These are phyloP conservation scores for Arthrobotrys conoides DNA, from an alignment of 2,329 filamentous ascomycete genomes.

Conservation along the genomic window DNA sequence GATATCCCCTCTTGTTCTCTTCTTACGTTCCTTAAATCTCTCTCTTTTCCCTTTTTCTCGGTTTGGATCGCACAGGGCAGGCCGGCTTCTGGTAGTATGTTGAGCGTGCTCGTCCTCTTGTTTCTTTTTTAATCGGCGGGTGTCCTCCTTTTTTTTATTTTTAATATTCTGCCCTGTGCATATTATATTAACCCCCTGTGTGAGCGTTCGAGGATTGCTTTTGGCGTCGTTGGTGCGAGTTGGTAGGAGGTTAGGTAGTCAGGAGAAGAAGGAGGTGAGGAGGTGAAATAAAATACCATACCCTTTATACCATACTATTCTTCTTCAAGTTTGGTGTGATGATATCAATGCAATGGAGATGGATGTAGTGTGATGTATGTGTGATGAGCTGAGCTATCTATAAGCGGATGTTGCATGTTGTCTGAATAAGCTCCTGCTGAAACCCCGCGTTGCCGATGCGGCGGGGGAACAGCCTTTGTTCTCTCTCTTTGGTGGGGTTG, in stretches of 20 bases:
- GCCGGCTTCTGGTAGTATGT: slow-evolving; percentile 44
- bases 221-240: slow-evolving; percentile 29
- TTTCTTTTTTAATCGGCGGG: slow-evolving; percentile 48
- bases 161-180: slow-evolving; percentile 50
- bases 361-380: not conserved
- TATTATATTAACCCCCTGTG: slow-evolving; percentile 44
- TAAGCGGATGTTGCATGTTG: no score
- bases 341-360: not conserved
- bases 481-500: slow-evolving; percentile 43
- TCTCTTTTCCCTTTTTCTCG: slow-evolving; percentile 25
- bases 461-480: slow-evolving; percentile 18
- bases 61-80: slow-evolving; percentile 46
- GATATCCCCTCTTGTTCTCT: slow-evolving; percentile 41
- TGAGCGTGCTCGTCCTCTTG: slow-evolving; percentile 54
- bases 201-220: slow-evolving; percentile 12
- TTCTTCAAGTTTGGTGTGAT: slow-evolving; percentile 1
- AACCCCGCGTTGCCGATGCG: slow-evolving; percentile 49
- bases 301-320: slow-evolving; percentile 17
- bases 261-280: not conserved
- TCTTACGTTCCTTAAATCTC: slow-evolving; percentile 41
- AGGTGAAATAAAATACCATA: slow-evolving; percentile 22
- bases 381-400: no score
- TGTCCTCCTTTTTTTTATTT: slow-evolving; percentile 50
- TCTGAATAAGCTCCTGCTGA: not conserved
- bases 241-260: slow-evolving; percentile 18